Base-by-base conservation (phyloP, 441 rosid genomes). In the Populus tomentosa region DNA sequence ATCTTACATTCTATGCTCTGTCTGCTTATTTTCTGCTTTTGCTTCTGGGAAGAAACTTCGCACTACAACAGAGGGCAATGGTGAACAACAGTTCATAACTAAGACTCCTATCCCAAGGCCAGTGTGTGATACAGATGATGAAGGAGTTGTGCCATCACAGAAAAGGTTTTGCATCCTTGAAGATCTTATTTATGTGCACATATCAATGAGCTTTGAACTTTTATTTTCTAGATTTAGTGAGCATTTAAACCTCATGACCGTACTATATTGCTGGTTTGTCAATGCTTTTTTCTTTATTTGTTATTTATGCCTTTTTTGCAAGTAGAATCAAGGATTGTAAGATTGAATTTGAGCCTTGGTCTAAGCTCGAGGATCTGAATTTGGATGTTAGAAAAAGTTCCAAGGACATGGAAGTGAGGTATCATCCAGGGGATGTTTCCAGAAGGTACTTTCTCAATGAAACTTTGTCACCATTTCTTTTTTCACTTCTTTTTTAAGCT, bases 321-420 rank as follows among this genome's bases (percentile, higher is more conserved):
- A 71, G 71, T 82, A 86, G 92, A 85, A 84, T 79, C 77, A 79
- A 77, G 83, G 90, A 88, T 68, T 77, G 72, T 80, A 84, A 85
- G 20, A 70, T 78, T 83, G 90, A 88, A 73, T 91, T 90, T 82
- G 94, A 89, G 74, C 91, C 94, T 69, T 88, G 94, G 85, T 87
- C 89, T 80, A 90, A 88, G 91, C 93, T 92, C 1, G 94, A 85
- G 90, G 91, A 87, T 84, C 86, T 90, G 66, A 92, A 88, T 85
- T 86, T 92, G 90, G 92, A 89, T 79, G 93, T 89, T 70, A 81
- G 85, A 80, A 88, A 87, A 88, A 83, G 80, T 75, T 78, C 85
- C 40, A 82, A 81, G 68, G 84, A 77, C 59, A 59, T 76, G 71
- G 88, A 77, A 42, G 87, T 85, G 73, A 81, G 73, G 77, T 75